A percentile compares a stretch with the other conserved stretches of the same genome.
Conservation (phyloP, 2,329 filamentous ascomycete genomes). For the Aspergillus tanneri region DNA sequence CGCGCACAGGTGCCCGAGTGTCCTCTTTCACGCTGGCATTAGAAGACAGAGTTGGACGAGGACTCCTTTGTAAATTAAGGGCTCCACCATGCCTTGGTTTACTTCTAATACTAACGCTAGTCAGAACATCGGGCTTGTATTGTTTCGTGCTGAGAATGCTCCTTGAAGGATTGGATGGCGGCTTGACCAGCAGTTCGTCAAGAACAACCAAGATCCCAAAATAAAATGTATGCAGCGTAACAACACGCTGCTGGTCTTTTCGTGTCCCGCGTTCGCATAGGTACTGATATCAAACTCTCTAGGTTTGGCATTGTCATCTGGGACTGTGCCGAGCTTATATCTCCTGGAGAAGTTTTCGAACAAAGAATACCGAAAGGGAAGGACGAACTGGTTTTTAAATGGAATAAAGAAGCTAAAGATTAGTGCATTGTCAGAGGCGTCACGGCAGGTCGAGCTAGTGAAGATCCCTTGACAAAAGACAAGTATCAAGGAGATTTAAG, state of each 20-base stretch:
- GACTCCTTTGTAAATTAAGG: constrained; percentile 7
- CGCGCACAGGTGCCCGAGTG: constrained; percentile 8
- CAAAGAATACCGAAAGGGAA: constrained; percentile 11
- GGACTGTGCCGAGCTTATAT: constrained; percentile 4
- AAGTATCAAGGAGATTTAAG: constrained; percentile 1
- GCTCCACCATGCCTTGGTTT: background rate
- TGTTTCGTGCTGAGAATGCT: constrained; percentile 1
- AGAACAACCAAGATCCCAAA: constrained; percentile 2
- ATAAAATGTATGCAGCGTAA: constrained; percentile 1
- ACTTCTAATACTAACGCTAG: background rate
- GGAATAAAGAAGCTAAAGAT: constrained; percentile 10
- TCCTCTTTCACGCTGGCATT: constrained; percentile 4
- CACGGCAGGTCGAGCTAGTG: constrained; percentile 5
- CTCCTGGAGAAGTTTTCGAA: constrained; percentile 8
- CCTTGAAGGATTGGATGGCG: constrained; percentile 8
- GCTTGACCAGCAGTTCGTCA: constrained; percentile 6
- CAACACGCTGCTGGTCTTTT: background rate
- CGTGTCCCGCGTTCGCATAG: background rate
- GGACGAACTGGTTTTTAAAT: constrained; percentile 8
- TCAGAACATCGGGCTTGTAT: constrained; percentile 6
- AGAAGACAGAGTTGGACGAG: constrained; percentile 1
- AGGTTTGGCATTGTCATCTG: constrained; percentile 3
- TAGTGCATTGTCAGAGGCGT: constrained; percentile 7
- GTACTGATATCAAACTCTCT: background rate
- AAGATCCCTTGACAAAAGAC: constrained; percentile 9